Base-by-base conservation (phyloP, 768 basidiomycete species). In the Panaeolus papilionaceus region DNA sequence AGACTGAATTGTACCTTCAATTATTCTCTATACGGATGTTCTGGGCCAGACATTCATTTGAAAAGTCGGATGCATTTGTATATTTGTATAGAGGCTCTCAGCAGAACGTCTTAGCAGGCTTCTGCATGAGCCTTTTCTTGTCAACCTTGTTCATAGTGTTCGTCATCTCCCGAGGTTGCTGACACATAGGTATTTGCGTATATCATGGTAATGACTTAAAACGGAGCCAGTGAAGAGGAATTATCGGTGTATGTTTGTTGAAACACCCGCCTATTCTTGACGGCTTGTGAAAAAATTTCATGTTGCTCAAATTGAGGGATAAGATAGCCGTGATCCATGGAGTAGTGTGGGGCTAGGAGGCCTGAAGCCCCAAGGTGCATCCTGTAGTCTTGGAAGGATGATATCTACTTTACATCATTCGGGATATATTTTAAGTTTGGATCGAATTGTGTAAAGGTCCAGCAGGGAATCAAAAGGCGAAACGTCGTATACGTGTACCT, bases 321-420 rank as follows among this genome's bases (percentile, higher is more conserved):
- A 51, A n/a, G 20, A 33, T 58, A 58, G 54, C 54, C 54, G 54
- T 58, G 54, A n/a, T 58, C 54, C 54, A 58, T 58, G 54, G 54
- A 28, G 54, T 58, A 58, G 54, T 33, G 51, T 58, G 54, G 54
- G 54, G 54, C 28, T 58, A 37, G 28, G 54, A 58, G 11, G 54
- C 54, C 54, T 58, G 26, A 33, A 58, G 26, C 54, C 33, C 49
- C 49, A 51, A 28, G 1, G 11, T 51, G 47, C 47, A n/a, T 10
- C 54, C 54, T 58, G 54, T 37, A 58, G 26, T 28, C 54, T 58
- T 58, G 54, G 54, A 37, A 58, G 33, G 54, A 58, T 58, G 54
- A 37, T 51, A 28, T 8, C 23, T 58, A 23, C 47, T 23, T 20
- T 37, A 58, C 26, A 16, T 7, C 26, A 58, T 4, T 23, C n/a